phyloP scores from a whole-genome alignment of 768 basidiomycete species.

The Tylopilus felleus region DNA sequence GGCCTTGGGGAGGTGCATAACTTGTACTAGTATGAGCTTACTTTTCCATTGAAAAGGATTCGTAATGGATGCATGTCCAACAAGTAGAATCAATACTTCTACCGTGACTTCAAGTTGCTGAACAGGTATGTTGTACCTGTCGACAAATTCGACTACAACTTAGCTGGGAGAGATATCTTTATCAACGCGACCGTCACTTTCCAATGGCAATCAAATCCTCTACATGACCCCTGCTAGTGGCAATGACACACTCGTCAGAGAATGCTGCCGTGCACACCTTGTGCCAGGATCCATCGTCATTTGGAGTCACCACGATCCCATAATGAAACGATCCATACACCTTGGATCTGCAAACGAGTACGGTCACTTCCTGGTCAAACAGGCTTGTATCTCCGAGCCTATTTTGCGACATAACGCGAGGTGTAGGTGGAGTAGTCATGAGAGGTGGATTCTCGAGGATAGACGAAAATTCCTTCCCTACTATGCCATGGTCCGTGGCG shows the following conservation, averaged over 20 bases:
- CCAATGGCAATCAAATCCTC: constrained; percentile 4
- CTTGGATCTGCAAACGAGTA: constrained; percentile 7
- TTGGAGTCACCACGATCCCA: not conserved
- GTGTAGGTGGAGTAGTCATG: not conserved
- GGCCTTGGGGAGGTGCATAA: too few relatives aligned
- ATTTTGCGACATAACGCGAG: not conserved
- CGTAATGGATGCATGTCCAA: too few relatives aligned
- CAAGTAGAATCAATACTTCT: too few relatives aligned
- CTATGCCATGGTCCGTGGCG: not conserved
- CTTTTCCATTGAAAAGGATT: too few relatives aligned
- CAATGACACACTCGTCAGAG: not conserved
- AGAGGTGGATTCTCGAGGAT: not conserved
- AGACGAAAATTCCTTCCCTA: not conserved
- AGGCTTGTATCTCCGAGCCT: constrained; percentile 8
- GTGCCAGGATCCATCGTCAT: not conserved
- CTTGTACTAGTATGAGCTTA: too few relatives aligned
- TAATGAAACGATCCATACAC: constrained; percentile 1
- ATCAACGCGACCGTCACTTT: too few relatives aligned
- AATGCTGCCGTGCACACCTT: constrained; percentile 10
- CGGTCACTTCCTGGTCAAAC: constrained; percentile 1
- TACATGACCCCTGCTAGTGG: not conserved
- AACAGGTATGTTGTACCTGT: too few relatives aligned
- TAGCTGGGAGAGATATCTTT: too few relatives aligned
- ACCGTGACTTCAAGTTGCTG: too few relatives aligned
- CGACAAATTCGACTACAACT: too few relatives aligned